Evolutionary conservation across 129 eudicot genomes (phyloP).

Genomic region (Helianthus annuus): HanXRQr2.0-SUNRISE NC_035448.2:183626469-183626968

Average conservation of each 20-base stretch:
- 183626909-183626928: background rate
- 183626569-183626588: background rate
- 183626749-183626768: background rate
- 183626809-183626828: background rate
- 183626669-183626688: background rate
- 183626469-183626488: background rate
- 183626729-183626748: background rate
- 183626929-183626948: too few relatives aligned
- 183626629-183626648: background rate
- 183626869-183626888: background rate
- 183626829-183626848: background rate
- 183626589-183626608: too few relatives aligned
- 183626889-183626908: background rate
- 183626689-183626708: background rate
- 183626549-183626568: background rate
- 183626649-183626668: background rate
- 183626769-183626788: background rate
- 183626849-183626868: conserved; percentile 3
- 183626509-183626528: background rate
- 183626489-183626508: conserved; percentile 11
- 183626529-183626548: background rate
- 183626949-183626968: background rate
- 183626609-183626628: background rate
- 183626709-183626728: background rate
- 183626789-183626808: background rate